Evolutionary conservation across 345 rosid species (phyloP), one percentile per base, ranked within the genome.

Genomic region (Ceriops zippeliana): DNA sequence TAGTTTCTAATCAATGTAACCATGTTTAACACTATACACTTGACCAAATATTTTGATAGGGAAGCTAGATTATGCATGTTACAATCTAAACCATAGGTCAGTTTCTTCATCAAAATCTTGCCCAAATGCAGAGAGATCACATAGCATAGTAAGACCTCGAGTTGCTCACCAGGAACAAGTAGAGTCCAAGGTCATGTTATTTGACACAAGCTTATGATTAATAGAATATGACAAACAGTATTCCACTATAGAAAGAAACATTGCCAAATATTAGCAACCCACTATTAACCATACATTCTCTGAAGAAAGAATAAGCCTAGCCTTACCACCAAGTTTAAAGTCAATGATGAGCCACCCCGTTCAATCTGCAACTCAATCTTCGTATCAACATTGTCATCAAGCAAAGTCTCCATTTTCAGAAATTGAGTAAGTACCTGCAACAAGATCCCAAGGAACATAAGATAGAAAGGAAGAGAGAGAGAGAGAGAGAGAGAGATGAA

Each of bases 351-450:
- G 69, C 97, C 96, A 76, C 99, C 99, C 82, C 97, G 87, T 88
- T 95, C 99, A 78, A 89, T 80, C 77, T 88, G 84, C 69, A 95
- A 61, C 74, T 81, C 87, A 77, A 95, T 73, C 53, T 66, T 70
- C 63, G 83, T 83, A 65, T 76, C 85, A 68, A 95, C 92, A 75
- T 84, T 75, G 51, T 90, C 96, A 84, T 95, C 99, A 73, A 95
- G 85, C 71, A 90, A 68, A 67, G 80, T 83, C 80, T 91, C 99
- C 87, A 95, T 74, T 69, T 66, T 86, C 73, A 91, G 76, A 86
- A 95, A 91, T 62, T 84, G 97, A 5, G 99, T 91, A 67, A 83
- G 82, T 38, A 95, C 92, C 99, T 95, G 86, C 80, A 66, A 68
- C 34, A 79, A 60, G 21, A 75, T 72, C 26, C 57, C 65, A 68